phyloP scores from a whole-genome alignment of 2,329 filamentous ascomycete species.

The Fusarium denticulatum region DNA sequence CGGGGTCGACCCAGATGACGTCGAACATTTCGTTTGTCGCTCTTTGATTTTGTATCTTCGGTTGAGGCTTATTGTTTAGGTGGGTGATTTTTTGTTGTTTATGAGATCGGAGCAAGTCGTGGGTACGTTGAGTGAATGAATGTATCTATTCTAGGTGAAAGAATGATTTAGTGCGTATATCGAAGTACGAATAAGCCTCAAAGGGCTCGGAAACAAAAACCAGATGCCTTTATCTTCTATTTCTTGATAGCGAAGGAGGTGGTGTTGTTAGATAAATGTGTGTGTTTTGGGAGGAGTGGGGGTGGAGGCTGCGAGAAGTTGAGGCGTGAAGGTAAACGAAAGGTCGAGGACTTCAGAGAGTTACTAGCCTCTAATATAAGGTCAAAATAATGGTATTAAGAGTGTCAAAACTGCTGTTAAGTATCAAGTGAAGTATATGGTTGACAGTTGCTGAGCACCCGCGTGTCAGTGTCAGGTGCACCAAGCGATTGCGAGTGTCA shows the following conservation, averaged over 20 bases:
- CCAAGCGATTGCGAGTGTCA: neutral
- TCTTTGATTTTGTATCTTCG: neutral
- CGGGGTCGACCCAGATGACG: conserved; percentile 67
- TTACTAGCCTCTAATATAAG: neutral
- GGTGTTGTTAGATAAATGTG: neutral
- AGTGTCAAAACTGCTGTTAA: neutral
- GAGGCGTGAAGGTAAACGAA: neutral
- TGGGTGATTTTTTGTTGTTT: neutral
- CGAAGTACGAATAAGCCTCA: neutral
- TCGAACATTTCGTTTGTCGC: conserved; percentile 61
- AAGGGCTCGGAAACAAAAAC: neutral
- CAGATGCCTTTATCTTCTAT: neutral
- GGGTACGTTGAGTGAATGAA: neutral
- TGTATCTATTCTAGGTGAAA: neutral
- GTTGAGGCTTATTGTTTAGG: neutral
- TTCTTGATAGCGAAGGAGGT: neutral
- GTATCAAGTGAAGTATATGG: neutral
- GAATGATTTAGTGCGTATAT: neutral
- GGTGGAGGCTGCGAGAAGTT: neutral
- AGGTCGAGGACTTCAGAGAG: neutral
- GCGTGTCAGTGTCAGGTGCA: conserved; percentile 8
- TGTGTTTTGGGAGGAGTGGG: neutral
- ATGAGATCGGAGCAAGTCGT: neutral
- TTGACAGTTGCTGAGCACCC: conserved; percentile 13
- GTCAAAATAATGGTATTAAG: neutral